Evolutionary conservation across 2,329 filamentous ascomycete genomes (phyloP).

Genomic region (Fusarium staphyleae): DNA sequence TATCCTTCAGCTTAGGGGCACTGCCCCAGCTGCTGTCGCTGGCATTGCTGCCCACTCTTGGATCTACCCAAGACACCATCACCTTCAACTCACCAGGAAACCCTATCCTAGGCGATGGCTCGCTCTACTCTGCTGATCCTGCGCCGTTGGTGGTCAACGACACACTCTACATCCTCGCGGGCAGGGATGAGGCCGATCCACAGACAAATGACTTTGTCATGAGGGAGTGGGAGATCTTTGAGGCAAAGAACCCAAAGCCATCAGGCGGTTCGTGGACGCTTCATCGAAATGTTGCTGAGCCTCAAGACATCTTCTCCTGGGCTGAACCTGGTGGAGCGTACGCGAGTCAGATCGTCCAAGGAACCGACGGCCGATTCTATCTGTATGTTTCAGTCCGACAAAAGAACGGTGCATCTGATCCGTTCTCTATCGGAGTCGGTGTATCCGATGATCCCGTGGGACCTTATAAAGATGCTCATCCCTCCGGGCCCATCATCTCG

Average conservation of each 20-base stretch:
- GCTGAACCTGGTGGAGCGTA: conserved; percentile 45
- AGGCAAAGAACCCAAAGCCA: conserved; percentile 40
- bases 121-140: conserved; percentile 49
- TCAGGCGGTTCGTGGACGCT: conserved; percentile 46
- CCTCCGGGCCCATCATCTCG: conserved; percentile 47
- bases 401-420: conserved; percentile 39
- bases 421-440: conserved; percentile 50
- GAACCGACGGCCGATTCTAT: conserved; percentile 47
- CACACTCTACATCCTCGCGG: conserved; percentile 48
- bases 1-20: not conserved
- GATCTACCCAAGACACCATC: not conserved
- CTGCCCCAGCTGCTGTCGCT: not conserved
- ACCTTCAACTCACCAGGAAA: conserved; percentile 45
- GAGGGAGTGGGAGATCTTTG: conserved; percentile 49
- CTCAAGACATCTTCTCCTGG: conserved; percentile 47
- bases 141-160: conserved; percentile 48
- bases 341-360: conserved; percentile 47
- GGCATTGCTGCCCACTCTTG: not conserved
- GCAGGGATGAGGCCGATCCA: conserved; percentile 44
- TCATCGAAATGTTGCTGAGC: conserved; percentile 42
- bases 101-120: conserved; percentile 48
- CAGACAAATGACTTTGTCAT: conserved; percentile 46
- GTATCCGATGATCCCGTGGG: conserved; percentile 46
- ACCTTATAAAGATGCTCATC: conserved; percentile 47
- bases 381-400: conserved; percentile 48